Base-by-base conservation (phyloP, 495 filamentous ascomycete genomes). In the Jackrogersella minutella region DNA sequence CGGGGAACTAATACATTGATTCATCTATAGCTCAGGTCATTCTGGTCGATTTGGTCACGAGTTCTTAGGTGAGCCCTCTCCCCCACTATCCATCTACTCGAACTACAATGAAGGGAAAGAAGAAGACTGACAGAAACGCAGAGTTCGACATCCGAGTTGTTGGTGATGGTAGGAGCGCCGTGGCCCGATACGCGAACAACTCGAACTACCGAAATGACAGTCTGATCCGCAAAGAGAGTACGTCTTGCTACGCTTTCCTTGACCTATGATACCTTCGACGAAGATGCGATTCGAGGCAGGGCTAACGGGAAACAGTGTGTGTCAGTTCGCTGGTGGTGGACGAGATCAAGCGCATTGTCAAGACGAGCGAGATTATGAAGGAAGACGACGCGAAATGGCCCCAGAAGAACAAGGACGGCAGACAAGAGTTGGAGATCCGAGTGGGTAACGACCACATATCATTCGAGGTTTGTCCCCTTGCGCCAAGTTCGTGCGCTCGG, bases 321-420 rank as follows among this genome's bases (percentile, higher is more conserved):
- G 93, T 99, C 52, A 97, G 93, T 81, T 88, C 91, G 17, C 77
- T 93, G n/a, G 86, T 98, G 76, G 88, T 99, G 52, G 86, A 90
- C 63, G 94, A 98, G 77, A 95, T 99, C 77, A 97, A 93, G 85
- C 85, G 91, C 62, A 97, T 99, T 59, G 92, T 99, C 78, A 97
- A 95, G 81, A 88, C 94, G 16, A 97, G 93, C 79, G 96, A 99
- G 77, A 97, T 99, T 71, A 87, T 98, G 86, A 99, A 98, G 84
- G 96, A 99, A 86, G 95, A 98, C 73, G 96, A 99, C 72, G 89
- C 87, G n/a, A 97, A 97, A 78, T 99, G 96, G 96, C 96, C 96
- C 1, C 92, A 93, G 77, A 99, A 98, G 85, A 98, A 98, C 80
- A 98, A 97, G 80, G 96, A 99, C 74, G 96, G 96, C 39, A 87